These are phyloP conservation scores for Leccinum imitatum DNA, from an alignment of 768 basidiomycete species.

Conservation along the genomic window DNA sequence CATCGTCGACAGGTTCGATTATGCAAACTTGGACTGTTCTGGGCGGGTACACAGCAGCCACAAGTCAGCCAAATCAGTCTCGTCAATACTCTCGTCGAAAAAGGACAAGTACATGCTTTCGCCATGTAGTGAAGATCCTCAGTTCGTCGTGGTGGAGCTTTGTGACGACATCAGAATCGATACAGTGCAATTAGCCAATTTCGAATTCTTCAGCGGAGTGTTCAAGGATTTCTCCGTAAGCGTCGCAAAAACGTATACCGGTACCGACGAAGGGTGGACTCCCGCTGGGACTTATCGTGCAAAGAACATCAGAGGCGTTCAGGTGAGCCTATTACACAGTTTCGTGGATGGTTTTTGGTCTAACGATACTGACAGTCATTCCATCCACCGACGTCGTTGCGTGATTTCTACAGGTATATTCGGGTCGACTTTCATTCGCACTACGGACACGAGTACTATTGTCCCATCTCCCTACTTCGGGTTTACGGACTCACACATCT, in stretches of 20 bases:
- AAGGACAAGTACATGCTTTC: conserved; percentile 97
- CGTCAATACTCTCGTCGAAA: conserved; percentile 83
- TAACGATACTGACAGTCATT: conserved; percentile 53
- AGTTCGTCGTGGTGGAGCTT: conserved; percentile 91
- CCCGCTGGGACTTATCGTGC: conserved; percentile 76
- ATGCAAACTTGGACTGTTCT: conserved; percentile 89
- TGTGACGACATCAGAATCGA: conserved; percentile 98
- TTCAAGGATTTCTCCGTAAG: conserved; percentile 91
- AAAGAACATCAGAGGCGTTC: conserved; percentile 89
- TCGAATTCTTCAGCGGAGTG: conserved; percentile 96
- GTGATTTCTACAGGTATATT: conserved; percentile 90
- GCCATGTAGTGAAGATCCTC: conserved; percentile 64
- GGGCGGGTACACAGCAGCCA: conserved; percentile 89
- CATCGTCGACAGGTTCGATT: conserved; percentile 88
- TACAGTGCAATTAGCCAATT: conserved; percentile 93
- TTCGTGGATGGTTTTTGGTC: background rate
- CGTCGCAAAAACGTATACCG: conserved; percentile 78
- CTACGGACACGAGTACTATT: conserved; percentile 95
- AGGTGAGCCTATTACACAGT: conserved; percentile 49
- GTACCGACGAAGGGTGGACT: conserved; percentile 62
- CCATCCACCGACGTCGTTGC: conserved; percentile 68
- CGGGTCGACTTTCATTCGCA: conserved; percentile 92
- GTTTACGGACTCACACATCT: conserved; percentile 96
- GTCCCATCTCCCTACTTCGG: conserved; percentile 87
- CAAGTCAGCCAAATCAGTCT: conserved; percentile 75